Base-by-base conservation (phyloP, 225 moss, liverwort and hornwort species). In the Bryoerythrophyllum caledonicum region DNA sequence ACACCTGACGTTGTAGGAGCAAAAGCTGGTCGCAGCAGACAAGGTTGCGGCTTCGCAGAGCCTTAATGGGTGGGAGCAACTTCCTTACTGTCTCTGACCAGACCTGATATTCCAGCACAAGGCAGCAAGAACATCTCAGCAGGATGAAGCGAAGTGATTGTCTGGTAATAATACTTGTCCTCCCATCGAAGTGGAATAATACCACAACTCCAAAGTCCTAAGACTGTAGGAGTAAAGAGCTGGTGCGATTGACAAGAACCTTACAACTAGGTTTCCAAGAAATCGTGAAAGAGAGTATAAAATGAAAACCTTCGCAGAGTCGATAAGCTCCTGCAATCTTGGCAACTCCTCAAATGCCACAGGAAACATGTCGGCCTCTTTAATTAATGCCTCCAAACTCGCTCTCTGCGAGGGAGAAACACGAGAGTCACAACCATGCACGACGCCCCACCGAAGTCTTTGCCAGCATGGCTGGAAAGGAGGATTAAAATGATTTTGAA, bases 41-140 rank as follows among this genome's bases (percentile, higher is more conserved):
- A n/a, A n/a, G n/a, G n/a, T n/a, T n/a, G n/a, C n/a, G n/a, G 61
- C 74, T 85, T n/a, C n/a, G n/a, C n/a, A n/a, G n/a, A n/a, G n/a
- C n/a, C n/a, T n/a, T n/a, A n/a, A n/a, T n/a, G n/a, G n/a, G n/a
- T n/a, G n/a, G n/a, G n/a, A n/a, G n/a, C n/a, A n/a, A n/a, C n/a
- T n/a, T n/a, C n/a, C n/a, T 96, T 72, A 90, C 91, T 21, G 82
- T 84, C 58, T 91, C 94, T 76, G 90, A 86, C 96, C 96, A 96
- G 54, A 17, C 74, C 96, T 96, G 81, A 51, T 49, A 82, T 74
- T 62, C 52, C 63, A 67, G 37, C 57, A 69, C 59, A 8, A 65
- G 34, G 32, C 48, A 56, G 19, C 21, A 35, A 44, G 14, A 77
- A 21, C 60, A n/a, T n/a, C n/a, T n/a, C n/a, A n/a, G n/a, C n/a